Base-by-base conservation (phyloP, 345 rosid species). In the Populus davidiana region DNA sequence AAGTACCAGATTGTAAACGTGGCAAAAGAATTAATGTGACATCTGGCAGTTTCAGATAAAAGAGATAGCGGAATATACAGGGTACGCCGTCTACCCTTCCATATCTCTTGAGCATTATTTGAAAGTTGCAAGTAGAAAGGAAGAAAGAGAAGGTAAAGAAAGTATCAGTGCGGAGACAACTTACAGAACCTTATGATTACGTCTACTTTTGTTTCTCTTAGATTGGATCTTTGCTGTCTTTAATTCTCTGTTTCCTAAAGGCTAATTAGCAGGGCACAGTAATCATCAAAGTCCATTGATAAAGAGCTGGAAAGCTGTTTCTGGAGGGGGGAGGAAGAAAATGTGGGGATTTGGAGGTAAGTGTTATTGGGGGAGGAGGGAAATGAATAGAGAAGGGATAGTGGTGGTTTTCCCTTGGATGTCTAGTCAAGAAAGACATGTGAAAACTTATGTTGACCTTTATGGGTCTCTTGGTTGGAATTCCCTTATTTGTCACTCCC, bases 311-410 rank as follows among this genome's bases (percentile, higher is more conserved):
- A n/a, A 12, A 62, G 76, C 38, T 61, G 38, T 62, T 9, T 62
- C 8, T 41, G 41, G 9, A 23, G 20, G 18, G 63, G 38, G n/a
- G 64, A 25, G 44, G 59, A 63, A 43, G 18, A 47, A 38, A 82
- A 91, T 90, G 99, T 90, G 93, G 94, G 98, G 95, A 78, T 85
- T 87, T 47, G 97, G 98, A 52, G 97, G 97, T 5, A 90, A 87
- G 76, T 88, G 59, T 79, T 93, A 93, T 75, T 93, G 97, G 97
- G 86, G 94, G 63, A 88, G 88, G 77, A 88, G 77, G 71, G 89
- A 78, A 69, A 77, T 82, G 87, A 80, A 81, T 66, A 81, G 82
- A 72, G 94, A 85, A 78, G 93, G 94, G 52, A 82, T 95, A 54
- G 89, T 88, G 50, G 91, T 93, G 82, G 89, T 87, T 25, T 91